These are phyloP conservation scores for Phytophthora ramorum DNA, from an alignment of 352 stramenopile species.

Conservation along the genomic window DNA sequence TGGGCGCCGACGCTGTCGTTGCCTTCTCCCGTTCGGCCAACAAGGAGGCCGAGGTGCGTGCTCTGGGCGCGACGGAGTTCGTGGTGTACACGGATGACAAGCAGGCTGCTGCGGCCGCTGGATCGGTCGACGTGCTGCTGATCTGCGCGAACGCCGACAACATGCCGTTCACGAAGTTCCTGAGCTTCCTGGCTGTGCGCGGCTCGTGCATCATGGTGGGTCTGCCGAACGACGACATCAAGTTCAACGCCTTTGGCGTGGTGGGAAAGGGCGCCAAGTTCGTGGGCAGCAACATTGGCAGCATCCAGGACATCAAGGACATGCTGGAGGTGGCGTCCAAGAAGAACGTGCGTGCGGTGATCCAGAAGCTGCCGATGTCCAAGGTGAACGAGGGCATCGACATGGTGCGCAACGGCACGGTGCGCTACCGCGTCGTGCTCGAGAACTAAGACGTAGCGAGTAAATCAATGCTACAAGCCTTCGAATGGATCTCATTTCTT, in stretches of 20 bases:
- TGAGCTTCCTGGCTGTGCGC: conserved; percentile 57
- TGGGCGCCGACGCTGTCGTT: conserved; percentile 61
- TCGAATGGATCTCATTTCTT: background rate
- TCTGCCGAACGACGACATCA: conserved; percentile 64
- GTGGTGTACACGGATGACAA: conserved; percentile 58
- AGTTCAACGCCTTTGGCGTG: conserved; percentile 56
- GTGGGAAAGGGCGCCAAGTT: conserved; percentile 52
- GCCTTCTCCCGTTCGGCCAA: conserved; percentile 68
- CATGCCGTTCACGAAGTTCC: conserved; percentile 54
- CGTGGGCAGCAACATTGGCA: conserved; percentile 78
- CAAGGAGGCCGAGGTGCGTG: conserved; percentile 63
- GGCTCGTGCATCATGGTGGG: conserved; percentile 77
- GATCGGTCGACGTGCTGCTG: conserved; percentile 71
- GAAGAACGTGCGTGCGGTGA: conserved; percentile 63
- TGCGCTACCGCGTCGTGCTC: conserved; percentile 56
- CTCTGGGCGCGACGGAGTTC: conserved; percentile 71
- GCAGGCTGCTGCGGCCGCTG: conserved; percentile 25
- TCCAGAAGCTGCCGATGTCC: conserved; percentile 56
- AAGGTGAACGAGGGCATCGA: conserved; percentile 49
- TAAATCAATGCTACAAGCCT: background rate
- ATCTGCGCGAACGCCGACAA: conserved; percentile 70
- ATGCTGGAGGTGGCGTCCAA: conserved; percentile 82
- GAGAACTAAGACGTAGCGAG: conserved; percentile 37
- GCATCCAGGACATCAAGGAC: conserved; percentile 79
- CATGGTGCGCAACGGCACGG: conserved; percentile 43